phyloP scores from a whole-genome alignment of 768 basidiomycete species.

The Lactifluus pinguis region DNA sequence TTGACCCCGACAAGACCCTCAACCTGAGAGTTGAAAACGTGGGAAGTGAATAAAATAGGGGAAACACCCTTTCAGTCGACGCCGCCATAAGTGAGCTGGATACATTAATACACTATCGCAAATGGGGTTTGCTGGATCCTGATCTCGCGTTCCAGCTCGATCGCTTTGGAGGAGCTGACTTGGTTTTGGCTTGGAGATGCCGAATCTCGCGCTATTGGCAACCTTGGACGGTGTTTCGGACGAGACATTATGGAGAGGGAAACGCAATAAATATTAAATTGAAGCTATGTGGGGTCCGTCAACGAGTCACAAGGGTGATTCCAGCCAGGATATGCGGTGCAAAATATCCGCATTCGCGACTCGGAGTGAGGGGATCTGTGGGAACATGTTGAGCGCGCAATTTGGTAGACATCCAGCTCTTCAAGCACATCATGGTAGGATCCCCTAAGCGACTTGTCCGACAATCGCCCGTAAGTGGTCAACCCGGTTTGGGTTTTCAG shows the following conservation, averaged over 20 bases:
- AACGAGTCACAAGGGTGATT: background rate
- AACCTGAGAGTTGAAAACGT: background rate
- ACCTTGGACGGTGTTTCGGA: background rate
- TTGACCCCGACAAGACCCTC: background rate
- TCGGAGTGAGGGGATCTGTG: background rate
- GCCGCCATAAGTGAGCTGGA: background rate
- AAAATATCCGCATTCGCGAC: background rate
- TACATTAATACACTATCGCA: background rate
- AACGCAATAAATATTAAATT: too few relatives aligned
- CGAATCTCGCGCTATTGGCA: background rate
- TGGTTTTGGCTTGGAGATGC: background rate
- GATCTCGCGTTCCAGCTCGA: conserved; percentile 6
- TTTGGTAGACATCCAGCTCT: background rate
- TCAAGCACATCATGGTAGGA: background rate
- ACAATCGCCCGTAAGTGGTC: background rate
- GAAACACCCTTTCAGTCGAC: background rate
- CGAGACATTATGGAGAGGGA: too few relatives aligned
- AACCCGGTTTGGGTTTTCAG: background rate
- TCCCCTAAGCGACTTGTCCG: background rate
- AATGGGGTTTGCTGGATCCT: background rate
- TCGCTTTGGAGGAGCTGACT: background rate
- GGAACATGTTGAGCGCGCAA: background rate
- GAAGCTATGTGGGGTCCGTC: too few relatives aligned
- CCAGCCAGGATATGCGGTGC: background rate
- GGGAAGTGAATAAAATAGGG: background rate